Evolutionary conservation across 192 early-diverging fungal species (phyloP), one percentile per base, ranked within the genome.

Genomic region (Gryganskiella cystojenkinii): DNA sequence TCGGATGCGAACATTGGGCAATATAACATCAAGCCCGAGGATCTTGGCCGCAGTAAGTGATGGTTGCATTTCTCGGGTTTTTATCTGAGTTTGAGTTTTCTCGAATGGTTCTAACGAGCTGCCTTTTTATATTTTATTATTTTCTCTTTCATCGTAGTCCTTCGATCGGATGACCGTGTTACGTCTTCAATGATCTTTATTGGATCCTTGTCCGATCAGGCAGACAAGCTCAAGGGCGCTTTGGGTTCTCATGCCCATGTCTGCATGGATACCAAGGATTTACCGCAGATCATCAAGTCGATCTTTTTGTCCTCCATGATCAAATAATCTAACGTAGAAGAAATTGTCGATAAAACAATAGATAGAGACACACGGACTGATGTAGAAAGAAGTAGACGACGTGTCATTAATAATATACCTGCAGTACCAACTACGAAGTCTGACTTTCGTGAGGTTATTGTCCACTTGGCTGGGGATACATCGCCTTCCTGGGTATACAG

Each of bases 1-100:
- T 92, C 91, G 20, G 93, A 95, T 80, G 93, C 93, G 14, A 95
- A 95, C 69, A 85, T 95, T 61, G 73, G 80, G 11, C 90, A 91
- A 63, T 95, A 95, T 76, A 91, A 89, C 55, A 94, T 94, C 60
- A 82, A 84, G n/a, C 91, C 93, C 11, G 76, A 84, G 22, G 87
- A 88, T 43, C 83, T 93, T 67, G 87, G 79, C 28, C 83, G 81
- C 80, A 82, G 87, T 88, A 85, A 63, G 75, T 76, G 2, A 19
- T 31, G n/a, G 34, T 51, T 9, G 22, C 37, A 30, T 64, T 4
- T 62, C 49, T 34, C 55, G 67, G 9, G 34, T 54, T 47, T 61
- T 45, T 30, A 43, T 14, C 6, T 43, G 8, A 9, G 37, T 20
- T 15, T 53, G 34, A 11, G 30, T 15, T 25, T 42, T 46, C 9